Evolutionary conservation across 306 rosid species (phyloP).

Genomic region (Adenanthera pavonina): DNA sequence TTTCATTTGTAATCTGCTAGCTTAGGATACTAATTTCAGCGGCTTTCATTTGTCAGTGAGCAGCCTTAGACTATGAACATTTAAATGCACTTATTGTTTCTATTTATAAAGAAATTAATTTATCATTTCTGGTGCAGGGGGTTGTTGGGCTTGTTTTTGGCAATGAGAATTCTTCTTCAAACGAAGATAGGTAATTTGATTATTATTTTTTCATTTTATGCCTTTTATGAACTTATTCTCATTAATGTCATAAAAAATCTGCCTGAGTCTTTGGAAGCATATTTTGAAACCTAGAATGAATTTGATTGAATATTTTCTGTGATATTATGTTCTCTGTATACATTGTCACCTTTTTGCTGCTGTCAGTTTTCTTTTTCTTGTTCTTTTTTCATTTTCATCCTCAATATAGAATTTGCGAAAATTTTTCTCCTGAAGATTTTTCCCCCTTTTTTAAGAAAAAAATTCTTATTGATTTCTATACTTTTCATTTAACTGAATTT

Average conservation of each 20-base stretch:
- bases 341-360: background rate
- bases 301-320: conserved; percentile 10
- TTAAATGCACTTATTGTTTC: background rate
- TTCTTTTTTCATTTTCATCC: background rate
- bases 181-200: conserved; percentile 72
- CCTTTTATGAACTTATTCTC: background rate
- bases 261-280: conserved; percentile 17
- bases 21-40: background rate
- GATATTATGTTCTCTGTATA: background rate
- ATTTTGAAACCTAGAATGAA: background rate
- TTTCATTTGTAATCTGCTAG: conserved; percentile 1
- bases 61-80: conserved; percentile 18
- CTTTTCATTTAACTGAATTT: conserved; percentile 6
- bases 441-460: background rate
- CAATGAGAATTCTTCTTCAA: conserved; percentile 76
- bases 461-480: background rate
- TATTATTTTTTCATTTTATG: background rate
- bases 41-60: conserved; percentile 25
- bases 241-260: conserved; percentile 9
- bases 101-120: background rate
- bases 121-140: conserved; percentile 55
- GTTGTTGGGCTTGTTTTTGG: conserved; percentile 93
- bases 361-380: background rate
- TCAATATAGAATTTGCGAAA: background rate
- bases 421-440: background rate